Base-by-base conservation (phyloP, 495 filamentous ascomycete genomes). In the Podospora pseudopauciseta region DNA sequence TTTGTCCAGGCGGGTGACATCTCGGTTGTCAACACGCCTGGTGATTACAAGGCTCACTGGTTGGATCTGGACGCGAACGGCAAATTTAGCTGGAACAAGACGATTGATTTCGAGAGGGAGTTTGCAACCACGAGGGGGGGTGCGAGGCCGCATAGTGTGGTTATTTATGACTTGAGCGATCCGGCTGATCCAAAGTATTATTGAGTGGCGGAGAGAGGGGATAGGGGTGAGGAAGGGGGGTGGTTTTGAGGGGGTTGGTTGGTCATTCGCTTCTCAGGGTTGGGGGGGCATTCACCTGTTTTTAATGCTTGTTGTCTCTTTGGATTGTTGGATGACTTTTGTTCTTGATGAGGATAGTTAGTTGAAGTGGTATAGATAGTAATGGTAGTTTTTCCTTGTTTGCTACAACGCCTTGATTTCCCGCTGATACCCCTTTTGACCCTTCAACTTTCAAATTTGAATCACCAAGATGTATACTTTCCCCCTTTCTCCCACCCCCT, bases 1-100 rank as follows among this genome's bases (percentile, higher is more conserved):
- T 90, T 90, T 69, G 83, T 90, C 1, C 87, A 90, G 77, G 86
- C 86, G 5, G 86, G 86, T 44, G 81, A 75, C 53, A 87, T 89
- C 64, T 83, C 83, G 4, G 76, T 89, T 5, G 83, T 90, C 66
- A 90, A 90, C 68, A 88, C 86, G 0, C 86, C 86, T 0, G 86
- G 83, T 57, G 87, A 89, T 73, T 88, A 80, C 82, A 88, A 86
- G 80, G 86, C 81, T 6, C 83, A 84, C 67, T 88, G 87, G 74
- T 85, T 90, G 67, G 85, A 88, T 65, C 83, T 88, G 63, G 76
- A 81, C 11, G 72, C 79, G 19, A 81, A 88, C 70, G 86, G 87
- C 1, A 80, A 79, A 53, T 69, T 89, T 55, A 73, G 69, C 69
- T 89, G 87, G 73, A 88, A 88, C 75, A 79, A 86, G 13, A 80